Conservation (phyloP, 148 eudicot genomes). For the Tetragonia tetragonoides region DNA sequence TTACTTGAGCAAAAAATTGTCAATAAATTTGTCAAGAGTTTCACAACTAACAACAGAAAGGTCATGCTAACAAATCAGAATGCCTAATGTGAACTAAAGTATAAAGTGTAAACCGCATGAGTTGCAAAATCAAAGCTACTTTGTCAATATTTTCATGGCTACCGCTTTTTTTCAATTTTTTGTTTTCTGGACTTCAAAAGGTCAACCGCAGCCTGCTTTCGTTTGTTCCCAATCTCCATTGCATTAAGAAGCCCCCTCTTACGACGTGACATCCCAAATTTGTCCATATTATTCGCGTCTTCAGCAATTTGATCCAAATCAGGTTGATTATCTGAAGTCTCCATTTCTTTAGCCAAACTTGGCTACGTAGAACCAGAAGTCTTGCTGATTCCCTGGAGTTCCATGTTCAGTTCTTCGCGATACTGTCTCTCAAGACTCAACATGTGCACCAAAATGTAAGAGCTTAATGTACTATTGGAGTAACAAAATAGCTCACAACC, state of each 20-base stretch:
- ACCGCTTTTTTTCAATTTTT: conserved; percentile 29
- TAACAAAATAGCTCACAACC: background rate
- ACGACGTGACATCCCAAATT: conserved; percentile 50
- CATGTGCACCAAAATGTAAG: conserved; percentile 44
- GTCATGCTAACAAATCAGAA: too few species aligned
- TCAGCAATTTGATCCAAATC: conserved; percentile 15
- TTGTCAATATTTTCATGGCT: conserved; percentile 13
- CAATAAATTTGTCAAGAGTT: too few species aligned
- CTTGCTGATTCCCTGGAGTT: conserved; percentile 41
- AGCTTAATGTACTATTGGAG: background rate
- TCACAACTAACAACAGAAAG: too few species aligned
- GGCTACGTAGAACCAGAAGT: conserved; percentile 20
- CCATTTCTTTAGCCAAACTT: conserved; percentile 23
- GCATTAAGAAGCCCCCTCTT: conserved; percentile 53
- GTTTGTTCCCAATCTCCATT: conserved; percentile 44
- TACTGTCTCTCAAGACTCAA: conserved; percentile 44
- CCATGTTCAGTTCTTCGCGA: conserved; percentile 68
- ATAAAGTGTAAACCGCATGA: background rate
- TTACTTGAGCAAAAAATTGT: too few species aligned
- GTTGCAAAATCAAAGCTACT: background rate
- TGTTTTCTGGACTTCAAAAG: conserved; percentile 49
- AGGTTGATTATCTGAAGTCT: conserved; percentile 26
- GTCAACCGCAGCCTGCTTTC: conserved; percentile 36
- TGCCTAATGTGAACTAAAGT: too few species aligned
- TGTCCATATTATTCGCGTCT: conserved; percentile 42